Base-by-base conservation (phyloP, 2,329 filamentous ascomycete genomes). In the Colletotrichum limetticola region DNA sequence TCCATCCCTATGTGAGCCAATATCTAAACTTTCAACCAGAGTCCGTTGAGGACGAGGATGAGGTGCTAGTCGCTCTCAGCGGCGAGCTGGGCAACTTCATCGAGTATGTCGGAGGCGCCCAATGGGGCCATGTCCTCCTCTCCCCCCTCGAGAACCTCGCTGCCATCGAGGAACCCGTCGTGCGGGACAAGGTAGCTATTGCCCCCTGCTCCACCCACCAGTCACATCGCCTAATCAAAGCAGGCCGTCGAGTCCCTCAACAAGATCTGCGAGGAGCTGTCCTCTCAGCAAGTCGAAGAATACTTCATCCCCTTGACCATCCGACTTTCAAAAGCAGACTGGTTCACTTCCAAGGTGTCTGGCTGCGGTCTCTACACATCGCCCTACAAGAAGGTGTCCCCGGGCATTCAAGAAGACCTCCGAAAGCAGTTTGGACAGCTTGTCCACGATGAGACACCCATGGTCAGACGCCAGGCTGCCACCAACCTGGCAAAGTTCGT, bases 261-360 rank as follows among this genome's bases (percentile, higher is more conserved):
- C 91, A 99, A 98, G 88, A 98, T 99, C 83, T 98, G 97, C 90
- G 91, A 92, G 81, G 92, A 98, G 82, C 90, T 99, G 68, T 97
- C 95, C 63, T 87, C 95, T 78, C 90, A 95, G 83, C 97, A 99
- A 87, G 93, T 98, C 81, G 97, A 99, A 88, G 94, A 98, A 80
- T 94, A 95, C 85, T 98, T 98, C 86, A 96, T 99, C 78, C 97
- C 97, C 75, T 92, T 99, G 80, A 95, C 95, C 73, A 91, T 97
- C 80, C 95, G 97, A 81, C 94, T 99, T 74, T 97, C 97, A 76
- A 99, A 98, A 90, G 97, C 97, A 85, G 97, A 99, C 86, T 99
- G 97, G 97, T 99, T 99, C 85, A 99, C 97, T 71, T 98, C 97
- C 76, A 99, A 98, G 87, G 97, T 99, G 76, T 99, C 97, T 37